Evolutionary conservation across 2,329 filamentous ascomycete species (phyloP), one percentile per base, ranked within the genome.

Genomic region (Bertia moriformis): DNA sequence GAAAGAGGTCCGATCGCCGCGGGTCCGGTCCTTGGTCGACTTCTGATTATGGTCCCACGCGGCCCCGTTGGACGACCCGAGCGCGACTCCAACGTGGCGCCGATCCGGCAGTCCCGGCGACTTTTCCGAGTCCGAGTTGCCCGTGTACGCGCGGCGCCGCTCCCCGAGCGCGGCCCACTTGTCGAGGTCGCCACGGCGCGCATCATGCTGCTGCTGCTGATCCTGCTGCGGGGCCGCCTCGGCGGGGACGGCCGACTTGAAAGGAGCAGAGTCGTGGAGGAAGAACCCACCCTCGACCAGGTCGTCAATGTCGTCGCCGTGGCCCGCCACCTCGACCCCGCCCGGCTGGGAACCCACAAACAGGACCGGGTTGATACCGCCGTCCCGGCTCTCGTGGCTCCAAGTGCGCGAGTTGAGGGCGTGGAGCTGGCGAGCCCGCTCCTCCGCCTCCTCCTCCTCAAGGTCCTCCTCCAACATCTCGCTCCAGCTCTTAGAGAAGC

Each of bases 401-500:
- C 80, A 88, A 40, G 79, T 83, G 46, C 82, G 71, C 41, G 79
- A 73, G 54, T 86, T 85, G 51, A 82, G 61, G 4, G 64, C 64
- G 43, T 70, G 60, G 41, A 73, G 62, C 54, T 80, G 73, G 45
- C 71, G 72, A 42, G 63, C 61, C 44, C 69, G 70, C 52, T 80
- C 74, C 49, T 80, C 72, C 48, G n/a, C n/a, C n/a, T 83, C 74
- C 45, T 82, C 77, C 46, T 83, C 78, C 51, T 91, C 87, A 37
- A 68, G 64, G 40, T 96, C 89, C 57, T 96, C 89, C 42, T 96
- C 89, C 81, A 86, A 95, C 58, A 96, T 77, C 57, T 98, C 91
- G 52, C 88, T 94, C 91, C 91, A 98, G 67, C 91, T 96, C 79
- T 96, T 96, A 41, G 91, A 94, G 37, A 93, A 84, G 37, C 72